phyloP scores from a whole-genome alignment of 2,329 filamentous ascomycete species.

The Curvularia sp. region DNA sequence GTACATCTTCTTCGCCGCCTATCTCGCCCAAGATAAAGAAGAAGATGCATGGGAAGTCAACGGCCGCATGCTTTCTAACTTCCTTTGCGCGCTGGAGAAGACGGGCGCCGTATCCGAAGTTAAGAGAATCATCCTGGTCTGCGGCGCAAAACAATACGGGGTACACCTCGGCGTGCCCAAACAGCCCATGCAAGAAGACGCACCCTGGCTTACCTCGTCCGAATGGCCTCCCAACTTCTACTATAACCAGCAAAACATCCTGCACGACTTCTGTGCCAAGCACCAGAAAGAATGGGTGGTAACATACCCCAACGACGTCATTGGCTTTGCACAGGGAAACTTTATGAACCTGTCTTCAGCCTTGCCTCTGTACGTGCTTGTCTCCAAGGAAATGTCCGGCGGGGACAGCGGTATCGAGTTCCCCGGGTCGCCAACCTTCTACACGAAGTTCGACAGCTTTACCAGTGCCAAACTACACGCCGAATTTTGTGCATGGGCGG shows the following conservation, averaged over 20 bases:
- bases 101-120: conserved; percentile 53
- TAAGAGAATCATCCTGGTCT: conserved; percentile 60
- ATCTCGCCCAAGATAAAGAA: conserved; percentile 50
- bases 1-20: conserved; percentile 56
- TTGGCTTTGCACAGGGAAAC: conserved; percentile 53
- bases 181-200: conserved; percentile 58
- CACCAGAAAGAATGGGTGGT: conserved; percentile 53
- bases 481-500: conserved; percentile 45
- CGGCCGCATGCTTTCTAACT: conserved; percentile 58
- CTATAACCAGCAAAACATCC: conserved; percentile 58
- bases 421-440: conserved; percentile 40
- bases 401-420: conserved; percentile 26
- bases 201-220: conserved; percentile 52
- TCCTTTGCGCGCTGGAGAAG: conserved; percentile 56
- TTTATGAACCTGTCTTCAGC: conserved; percentile 48
- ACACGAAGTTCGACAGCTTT: conserved; percentile 42
- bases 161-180: conserved; percentile 60
- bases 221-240: conserved; percentile 59
- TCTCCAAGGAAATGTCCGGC: conserved; percentile 35
- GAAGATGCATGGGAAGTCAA: conserved; percentile 51
- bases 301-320: conserved; percentile 57
- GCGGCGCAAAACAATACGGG: conserved; percentile 62
- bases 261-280: conserved; percentile 44
- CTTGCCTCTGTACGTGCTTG: conserved; percentile 39
- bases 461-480: conserved; percentile 37